Percentiles rank a stretch among this genome's conserved stretches.
Conservation (phyloP, 1,284 basidiomycete species). For the Rugosomyces carneus region DNA sequence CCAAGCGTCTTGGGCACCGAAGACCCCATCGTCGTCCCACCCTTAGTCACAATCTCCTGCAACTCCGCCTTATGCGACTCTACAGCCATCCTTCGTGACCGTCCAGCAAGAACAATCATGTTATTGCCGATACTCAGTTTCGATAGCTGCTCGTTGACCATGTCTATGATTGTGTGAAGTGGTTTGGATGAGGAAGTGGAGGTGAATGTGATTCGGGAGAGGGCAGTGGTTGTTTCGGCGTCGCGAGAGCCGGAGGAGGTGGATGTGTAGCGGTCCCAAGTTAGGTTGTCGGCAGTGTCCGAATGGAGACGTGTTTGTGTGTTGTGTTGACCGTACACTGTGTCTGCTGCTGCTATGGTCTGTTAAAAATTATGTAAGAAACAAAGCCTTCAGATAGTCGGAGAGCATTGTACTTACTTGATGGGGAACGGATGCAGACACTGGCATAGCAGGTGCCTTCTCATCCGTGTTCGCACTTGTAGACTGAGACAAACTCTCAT, state of each 20-base stretch:
- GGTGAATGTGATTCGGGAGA: slow-evolving; percentile 53
- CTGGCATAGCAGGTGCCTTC: slow-evolving; percentile 18
- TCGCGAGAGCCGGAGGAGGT: slow-evolving; percentile 19
- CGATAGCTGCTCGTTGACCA: slow-evolving; percentile 26
- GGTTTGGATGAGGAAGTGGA: slow-evolving; percentile 42
- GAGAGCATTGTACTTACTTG: slow-evolving; percentile 21
- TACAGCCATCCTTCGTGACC: slow-evolving; percentile 65
- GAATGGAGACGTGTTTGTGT: slow-evolving; percentile 64
- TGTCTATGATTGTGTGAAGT: slow-evolving; percentile 48
- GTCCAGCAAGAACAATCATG: slow-evolving; percentile 64
- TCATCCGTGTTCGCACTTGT: slow-evolving; percentile 23
- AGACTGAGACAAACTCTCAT: slow-evolving; percentile 28
- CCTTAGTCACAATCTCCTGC: slow-evolving; percentile 42
- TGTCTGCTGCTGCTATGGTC: slow-evolving; percentile 54
- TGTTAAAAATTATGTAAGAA: too few species aligned
- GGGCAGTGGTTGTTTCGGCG: slow-evolving; percentile 32
- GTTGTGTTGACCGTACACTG: slow-evolving; percentile 56
- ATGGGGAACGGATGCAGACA: slow-evolving; percentile 14
- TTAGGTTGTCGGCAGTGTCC: slow-evolving; percentile 66
- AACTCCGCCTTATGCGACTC: slow-evolving; percentile 57
- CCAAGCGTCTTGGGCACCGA: slow-evolving; percentile 73
- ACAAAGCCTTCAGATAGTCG: too few species aligned
- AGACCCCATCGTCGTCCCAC: slow-evolving; percentile 40
- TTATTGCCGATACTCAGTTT: slow-evolving; percentile 24
- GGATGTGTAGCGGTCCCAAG: slow-evolving; percentile 53